Evolutionary conservation across 495 filamentous ascomycete genomes (phyloP), one percentile per base, ranked within the genome.

Genomic region (Cercophora newfieldiana): DNA sequence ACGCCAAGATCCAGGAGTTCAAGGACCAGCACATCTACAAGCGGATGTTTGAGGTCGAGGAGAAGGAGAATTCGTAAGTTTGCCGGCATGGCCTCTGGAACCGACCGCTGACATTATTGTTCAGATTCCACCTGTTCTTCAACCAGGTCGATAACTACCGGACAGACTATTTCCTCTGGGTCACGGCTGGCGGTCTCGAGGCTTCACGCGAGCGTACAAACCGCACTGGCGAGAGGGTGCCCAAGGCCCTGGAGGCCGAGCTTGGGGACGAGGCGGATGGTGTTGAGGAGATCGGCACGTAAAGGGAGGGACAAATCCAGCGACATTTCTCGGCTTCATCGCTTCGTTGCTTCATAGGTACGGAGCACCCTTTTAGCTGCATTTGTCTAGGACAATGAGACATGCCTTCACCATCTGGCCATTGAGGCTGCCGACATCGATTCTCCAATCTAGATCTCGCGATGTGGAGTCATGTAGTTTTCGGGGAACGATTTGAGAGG

Each of bases 11-110:
- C 68, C 80, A 86, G 59, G 89, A 88, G 66, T 99, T 99, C 76
- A 97, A 97, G 81, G 90, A 97, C 74, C 78, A 88, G 66, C 89
- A 97, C 77, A 98, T 99, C 57, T 99, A 99, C 72, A 84, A 89
- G 69, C 83, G 91, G 14, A 96, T 98, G 65, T 98, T 94, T 79
- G 85, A 90, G 33, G 88, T 95, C 68, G 95, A 98, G 77, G 89
- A 94, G 75, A 83, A 90, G 71, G 84, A 88, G 63, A 86, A 91
- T 68, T 80, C 84, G 90, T 94, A 81, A 79, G 89, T 85, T 18
- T 53, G 5, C 3, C 24, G 26, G 22, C n/a, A 6, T 28, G 48
- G 31, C 8, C 50, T 19, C 21, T 24, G 4, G 10, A 12, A 16
- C 59, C 21, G 12, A 61, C 62, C 68, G 62, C 66, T 64, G 67